These are phyloP conservation scores for Rosa hybrid DNA, from an alignment of 331 rosid genomes.

Conservation along the genomic window DNA sequence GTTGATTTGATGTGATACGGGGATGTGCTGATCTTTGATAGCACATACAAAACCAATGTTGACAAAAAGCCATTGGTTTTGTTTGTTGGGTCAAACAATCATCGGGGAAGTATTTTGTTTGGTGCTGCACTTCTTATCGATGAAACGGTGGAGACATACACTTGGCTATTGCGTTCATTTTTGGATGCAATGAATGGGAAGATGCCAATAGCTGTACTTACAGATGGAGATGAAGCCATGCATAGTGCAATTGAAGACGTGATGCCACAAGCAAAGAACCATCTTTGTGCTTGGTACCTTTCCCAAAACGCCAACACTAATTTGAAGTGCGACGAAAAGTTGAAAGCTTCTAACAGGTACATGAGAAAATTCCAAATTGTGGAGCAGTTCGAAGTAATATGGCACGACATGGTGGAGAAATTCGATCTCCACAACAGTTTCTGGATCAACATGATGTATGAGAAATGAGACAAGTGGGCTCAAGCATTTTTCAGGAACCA, in stretches of 20 bases:
- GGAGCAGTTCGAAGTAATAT: background rate
- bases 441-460: background rate
- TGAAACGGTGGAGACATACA: background rate
- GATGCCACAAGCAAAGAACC: background rate
- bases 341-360: background rate
- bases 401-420: background rate
- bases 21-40: background rate
- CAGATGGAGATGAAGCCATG: background rate
- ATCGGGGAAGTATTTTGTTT: no score
- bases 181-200: background rate
- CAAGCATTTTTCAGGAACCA: background rate
- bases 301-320: background rate
- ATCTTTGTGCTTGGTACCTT: background rate
- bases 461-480: background rate
- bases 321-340: no score
- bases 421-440: no score
- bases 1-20: background rate
- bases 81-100: background rate
- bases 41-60: background rate
- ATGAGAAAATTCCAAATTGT: background rate
- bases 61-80: background rate
- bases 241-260: background rate
- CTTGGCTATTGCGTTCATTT: background rate
- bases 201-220: background rate
- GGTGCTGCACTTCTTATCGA: background rate